These are phyloP conservation scores for Sugiyamaella castrensis DNA, from an alignment of 1,139 yeast species.

Conservation along the genomic window DNA sequence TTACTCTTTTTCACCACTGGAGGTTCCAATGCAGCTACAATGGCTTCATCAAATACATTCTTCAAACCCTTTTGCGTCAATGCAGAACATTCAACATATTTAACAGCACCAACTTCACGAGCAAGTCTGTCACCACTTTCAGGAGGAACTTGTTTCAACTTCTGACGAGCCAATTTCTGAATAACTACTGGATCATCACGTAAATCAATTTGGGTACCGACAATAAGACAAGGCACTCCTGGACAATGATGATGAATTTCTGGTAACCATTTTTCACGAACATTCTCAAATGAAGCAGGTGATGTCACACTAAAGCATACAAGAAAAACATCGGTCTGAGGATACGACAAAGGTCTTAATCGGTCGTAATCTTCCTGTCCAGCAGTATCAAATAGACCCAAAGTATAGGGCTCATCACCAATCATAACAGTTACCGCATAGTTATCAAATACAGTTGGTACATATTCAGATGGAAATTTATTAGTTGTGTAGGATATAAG, in stretches of 20 bases:
- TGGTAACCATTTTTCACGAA: constrained; percentile 97
- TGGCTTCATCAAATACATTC: constrained; percentile 95
- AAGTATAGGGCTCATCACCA: constrained; percentile 96
- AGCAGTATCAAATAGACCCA: constrained; percentile 95
- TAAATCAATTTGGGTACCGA: constrained; percentile 92
- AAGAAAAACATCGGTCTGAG: constrained; percentile 93
- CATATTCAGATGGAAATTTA: constrained; percentile 91
- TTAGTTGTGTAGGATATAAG: constrained; percentile 89
- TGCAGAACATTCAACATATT: constrained; percentile 97
- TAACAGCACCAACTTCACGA: constrained; percentile 88
- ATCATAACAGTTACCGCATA: constrained; percentile 98
- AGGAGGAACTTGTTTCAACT: constrained; percentile 77
- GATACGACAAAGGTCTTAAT: constrained; percentile 92
- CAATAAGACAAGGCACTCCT: constrained; percentile 92
- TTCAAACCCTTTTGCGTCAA: constrained; percentile 93
- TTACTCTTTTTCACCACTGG: constrained; percentile 80
- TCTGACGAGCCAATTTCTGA: constrained; percentile 86
- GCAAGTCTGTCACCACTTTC: constrained; percentile 93
- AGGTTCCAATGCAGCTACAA: constrained; percentile 88
- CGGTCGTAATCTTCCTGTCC: constrained; percentile 99
- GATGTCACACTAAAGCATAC: constrained; percentile 94
- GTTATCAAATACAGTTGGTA: constrained; percentile 94
- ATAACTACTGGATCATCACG: constrained; percentile 89
- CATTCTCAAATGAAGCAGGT: constrained; percentile 97
- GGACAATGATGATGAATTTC: constrained; percentile 98